Evolutionary conservation across 1,284 basidiomycete species (phyloP), one percentile per base, ranked within the genome.

Genomic region (Fistulina hepatica): DNA sequence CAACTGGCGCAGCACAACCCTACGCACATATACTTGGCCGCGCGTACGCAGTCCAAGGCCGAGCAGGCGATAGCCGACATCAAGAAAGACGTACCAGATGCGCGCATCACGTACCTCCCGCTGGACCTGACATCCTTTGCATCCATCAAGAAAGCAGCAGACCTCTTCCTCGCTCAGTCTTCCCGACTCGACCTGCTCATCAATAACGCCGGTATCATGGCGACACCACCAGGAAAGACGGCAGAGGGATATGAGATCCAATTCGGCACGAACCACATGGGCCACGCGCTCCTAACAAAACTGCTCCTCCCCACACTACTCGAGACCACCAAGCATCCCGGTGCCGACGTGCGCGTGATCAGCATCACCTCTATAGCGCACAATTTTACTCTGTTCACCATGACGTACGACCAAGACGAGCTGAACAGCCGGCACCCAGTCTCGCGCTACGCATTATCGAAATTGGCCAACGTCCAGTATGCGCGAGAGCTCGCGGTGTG

Each of bases 131-230:
- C 39, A 9, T 49, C 46, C 8, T 36, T 49, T 13, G 37, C 36
- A 11, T 46, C 46, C n/a, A 44, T 51, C 21, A 21, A 47, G 22
- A 26, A 34, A 11, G 48, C 46, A 9, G 38, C 40, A 23, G 26
- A 42, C 34, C 30, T 22, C 7, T 11, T 48, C 25, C 4, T 33
- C 7, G 36, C 42, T 24, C 26, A 34, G 12, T 21, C 46, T 15
- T 30, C 39, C 22, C 42, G 44, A 12, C 54, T 76, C 8, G 61
- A 75, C 45, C 55, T 71, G 10, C 55, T 76, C 7, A 69, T 67
- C 46, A 71, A 73, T 49, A 72, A 72, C 39, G 70, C 75, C 2
- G 79, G 77, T 4, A 63, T 82, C n/a, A 76, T 79, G 43, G 47
- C 47, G 1, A 54, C 62, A 5, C 68, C 71, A 0, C 31, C 59